These are phyloP conservation scores for Moniliophthora roreri DNA, from an alignment of 1,284 basidiomycete species.

Conservation along the genomic window DNA sequence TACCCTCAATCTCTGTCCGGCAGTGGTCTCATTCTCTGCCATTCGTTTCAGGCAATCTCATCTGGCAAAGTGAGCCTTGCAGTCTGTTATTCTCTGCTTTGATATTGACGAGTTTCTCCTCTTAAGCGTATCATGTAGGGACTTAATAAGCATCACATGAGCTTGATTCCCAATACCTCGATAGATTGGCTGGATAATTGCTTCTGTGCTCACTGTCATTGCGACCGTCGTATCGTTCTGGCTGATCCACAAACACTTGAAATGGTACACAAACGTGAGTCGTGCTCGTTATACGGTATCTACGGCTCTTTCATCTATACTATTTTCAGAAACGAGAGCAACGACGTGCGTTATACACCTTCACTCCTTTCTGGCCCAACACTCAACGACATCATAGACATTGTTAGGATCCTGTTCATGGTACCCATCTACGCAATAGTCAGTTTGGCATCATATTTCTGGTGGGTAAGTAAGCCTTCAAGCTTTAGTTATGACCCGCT, in stretches of 20 bases:
- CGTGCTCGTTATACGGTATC: neutral
- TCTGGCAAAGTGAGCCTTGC: slow-evolving; percentile 52
- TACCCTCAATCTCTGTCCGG: too few relatives aligned
- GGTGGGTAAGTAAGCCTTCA: slow-evolving; percentile 51
- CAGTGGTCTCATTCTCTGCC: too few relatives aligned
- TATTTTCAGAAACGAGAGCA: slow-evolving; percentile 60
- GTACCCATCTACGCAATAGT: slow-evolving; percentile 75
- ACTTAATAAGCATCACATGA: neutral
- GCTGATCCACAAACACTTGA: slow-evolving; percentile 71
- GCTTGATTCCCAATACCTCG: neutral
- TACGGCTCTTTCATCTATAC: neutral
- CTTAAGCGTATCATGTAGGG: slow-evolving; percentile 49
- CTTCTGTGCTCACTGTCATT: slow-evolving; percentile 58
- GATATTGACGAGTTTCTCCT: slow-evolving; percentile 11
- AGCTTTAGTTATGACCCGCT: slow-evolving; percentile 18
- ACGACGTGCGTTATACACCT: slow-evolving; percentile 41
- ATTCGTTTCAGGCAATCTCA: slow-evolving; percentile 32
- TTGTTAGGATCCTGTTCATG: slow-evolving; percentile 76
- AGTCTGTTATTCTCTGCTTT: slow-evolving; percentile 10
- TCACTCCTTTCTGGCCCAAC: neutral
- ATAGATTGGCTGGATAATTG: slow-evolving; percentile 74
- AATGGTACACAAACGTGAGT: slow-evolving; percentile 70
- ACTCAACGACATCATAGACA: slow-evolving; percentile 40
- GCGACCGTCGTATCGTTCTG: slow-evolving; percentile 62
- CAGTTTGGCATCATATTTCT: slow-evolving; percentile 69